phyloP scores from a whole-genome alignment of 78 protist species.

The Dictyostelium intermedium region DNA sequence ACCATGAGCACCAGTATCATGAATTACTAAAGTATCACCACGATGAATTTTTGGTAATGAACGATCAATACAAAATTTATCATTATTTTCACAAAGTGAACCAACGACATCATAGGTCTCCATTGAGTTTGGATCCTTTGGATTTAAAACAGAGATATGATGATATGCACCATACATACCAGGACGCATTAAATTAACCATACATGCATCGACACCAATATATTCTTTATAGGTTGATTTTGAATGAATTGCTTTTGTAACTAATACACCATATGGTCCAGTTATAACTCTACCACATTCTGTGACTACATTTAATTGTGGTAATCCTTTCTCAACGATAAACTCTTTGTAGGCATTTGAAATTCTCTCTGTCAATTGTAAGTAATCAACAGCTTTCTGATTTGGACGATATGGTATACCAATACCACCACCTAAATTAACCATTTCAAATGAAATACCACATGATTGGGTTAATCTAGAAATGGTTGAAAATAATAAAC shows the following conservation, averaged over 20 bases:
- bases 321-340: neutral
- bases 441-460: slow-evolving; percentile 43
- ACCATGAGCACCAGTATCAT: slow-evolving; percentile 78
- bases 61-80: slow-evolving; percentile 58
- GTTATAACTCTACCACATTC: slow-evolving; percentile 70
- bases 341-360: neutral
- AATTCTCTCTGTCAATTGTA: neutral
- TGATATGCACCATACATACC: slow-evolving; percentile 75
- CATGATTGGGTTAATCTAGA: neutral
- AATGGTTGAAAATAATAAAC: slow-evolving; percentile 17
- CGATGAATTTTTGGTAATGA: slow-evolving; percentile 14
- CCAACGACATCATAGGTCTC: slow-evolving; percentile 57
- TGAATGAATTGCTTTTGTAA: slow-evolving; percentile 61
- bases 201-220: slow-evolving; percentile 75
- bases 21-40: slow-evolving; percentile 29
- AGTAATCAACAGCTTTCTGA: slow-evolving; percentile 16
- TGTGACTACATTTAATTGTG: slow-evolving; percentile 19
- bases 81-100: slow-evolving; percentile 73
- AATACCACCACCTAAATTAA: slow-evolving; percentile 74
- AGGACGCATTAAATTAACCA: slow-evolving; percentile 74
- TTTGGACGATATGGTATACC: slow-evolving; percentile 68
- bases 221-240: slow-evolving; percentile 61
- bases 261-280: slow-evolving; percentile 55
- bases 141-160: slow-evolving; percentile 13
- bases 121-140: neutral